Evolutionary conservation across 768 basidiomycete genomes (phyloP), one percentile per base, ranked within the genome.

Genomic region (Lentinula detonsa): DNA sequence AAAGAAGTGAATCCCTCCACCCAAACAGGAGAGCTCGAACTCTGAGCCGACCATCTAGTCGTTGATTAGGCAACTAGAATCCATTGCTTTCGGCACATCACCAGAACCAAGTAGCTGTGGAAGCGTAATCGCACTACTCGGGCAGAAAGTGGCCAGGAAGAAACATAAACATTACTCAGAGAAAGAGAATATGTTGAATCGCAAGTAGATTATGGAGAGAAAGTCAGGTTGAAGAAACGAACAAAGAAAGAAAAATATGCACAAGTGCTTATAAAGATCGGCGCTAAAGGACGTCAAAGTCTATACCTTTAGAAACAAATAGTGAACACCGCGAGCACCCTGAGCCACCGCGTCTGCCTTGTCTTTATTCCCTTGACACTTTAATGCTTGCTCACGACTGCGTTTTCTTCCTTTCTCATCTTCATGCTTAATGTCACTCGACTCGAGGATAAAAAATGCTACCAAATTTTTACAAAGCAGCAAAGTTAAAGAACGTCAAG

Each of bases 51-150:
- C 82, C 83, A 75, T 78, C 78, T 72, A 70, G 67, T 73, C 75
- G 81, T 73, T 82, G 79, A 83, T 85, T 80, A 77, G 79, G 73
- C 83, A 75, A 73, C 65, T 67, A 73, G 72, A 74, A 70, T 79
- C 51, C 76, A 55, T 86, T 62, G 56, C 59, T 89, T 61, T 88
- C 72, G 87, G 86, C 87, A 42, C 77, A 78, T 85, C 85, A 87
- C 85, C 87, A 89, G 87, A 89, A 89, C 87, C 87, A 85, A 82
- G 73, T 73, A 85, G 87, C 85, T 76, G 83, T 85, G 72, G 82
- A 77, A 72, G 75, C 72, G 73, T 74, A 70, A 69, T 56, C 31
- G 73, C 73, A 77, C 87, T 87, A 85, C 81, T 80, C 87, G 86
- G 86, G 87, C 87, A 88, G 87, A 89, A 87, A 83, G 66, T 77